Percentiles rank a stretch among this genome's conserved stretches.
These are phyloP conservation scores for Withania somnifera DNA, from an alignment of 305 asterid genomes.

Conservation along the genomic window DNA sequence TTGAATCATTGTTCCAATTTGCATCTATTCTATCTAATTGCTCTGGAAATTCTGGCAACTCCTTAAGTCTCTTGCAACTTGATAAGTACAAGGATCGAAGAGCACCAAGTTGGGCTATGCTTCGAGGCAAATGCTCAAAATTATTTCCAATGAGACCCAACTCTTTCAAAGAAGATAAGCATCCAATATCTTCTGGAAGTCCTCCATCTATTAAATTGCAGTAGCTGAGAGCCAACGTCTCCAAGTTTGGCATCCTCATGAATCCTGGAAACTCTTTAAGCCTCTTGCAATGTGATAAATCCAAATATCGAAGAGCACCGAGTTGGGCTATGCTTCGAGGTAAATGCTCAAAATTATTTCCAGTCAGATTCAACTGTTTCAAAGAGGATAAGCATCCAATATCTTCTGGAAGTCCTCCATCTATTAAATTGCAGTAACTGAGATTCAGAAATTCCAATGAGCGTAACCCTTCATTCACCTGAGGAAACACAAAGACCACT, in stretches of 20 bases:
- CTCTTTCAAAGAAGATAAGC: too few relatives aligned
- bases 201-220: too few relatives aligned
- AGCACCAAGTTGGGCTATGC: background rate
- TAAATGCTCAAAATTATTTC: background rate
- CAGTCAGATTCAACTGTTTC: fast-evolving
- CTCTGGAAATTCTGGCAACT: background rate
- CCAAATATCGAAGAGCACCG: background rate
- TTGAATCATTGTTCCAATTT: background rate
- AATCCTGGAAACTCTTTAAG: background rate
- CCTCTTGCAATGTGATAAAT: background rate
- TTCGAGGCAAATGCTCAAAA: background rate
- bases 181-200: too few relatives aligned
- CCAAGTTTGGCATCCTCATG: too few relatives aligned
- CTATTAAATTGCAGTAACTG: background rate
- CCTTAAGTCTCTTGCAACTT: background rate
- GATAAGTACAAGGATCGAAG: background rate
- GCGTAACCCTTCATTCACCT: background rate
- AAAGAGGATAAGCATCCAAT: background rate
- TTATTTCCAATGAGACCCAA: background rate
- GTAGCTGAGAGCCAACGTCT: too few relatives aligned
- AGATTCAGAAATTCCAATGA: background rate
- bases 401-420: background rate
- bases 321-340: background rate
- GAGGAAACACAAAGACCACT: background rate
- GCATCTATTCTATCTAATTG: background rate